Conservation (phyloP, 768 basidiomycete species). For the Tulasnella sp. region DNA sequence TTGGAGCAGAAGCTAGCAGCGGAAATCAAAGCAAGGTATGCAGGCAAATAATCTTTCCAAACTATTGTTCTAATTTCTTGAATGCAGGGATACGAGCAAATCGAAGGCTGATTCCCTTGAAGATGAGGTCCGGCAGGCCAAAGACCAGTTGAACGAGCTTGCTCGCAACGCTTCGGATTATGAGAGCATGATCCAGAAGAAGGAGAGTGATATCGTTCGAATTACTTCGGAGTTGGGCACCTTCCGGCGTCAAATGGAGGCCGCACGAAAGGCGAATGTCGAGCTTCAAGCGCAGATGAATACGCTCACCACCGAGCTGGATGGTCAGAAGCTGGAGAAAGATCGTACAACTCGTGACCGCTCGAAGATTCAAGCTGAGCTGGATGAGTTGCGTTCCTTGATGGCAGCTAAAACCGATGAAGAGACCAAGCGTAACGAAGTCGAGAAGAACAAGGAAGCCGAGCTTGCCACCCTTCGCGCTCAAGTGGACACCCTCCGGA, state of each 20-base stretch:
- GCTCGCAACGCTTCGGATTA: conserved; percentile 65
- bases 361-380: conserved; percentile 59
- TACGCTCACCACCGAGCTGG: conserved; percentile 47
- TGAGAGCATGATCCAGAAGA: conserved; percentile 58
- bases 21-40: conserved; percentile 54
- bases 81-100: conserved; percentile 47
- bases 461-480: conserved; percentile 63
- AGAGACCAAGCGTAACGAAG: conserved; percentile 70
- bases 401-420: conserved; percentile 79
- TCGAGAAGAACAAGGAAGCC: conserved; percentile 73
- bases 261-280: conserved; percentile 43
- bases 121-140: conserved; percentile 52
- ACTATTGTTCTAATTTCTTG: neutral
- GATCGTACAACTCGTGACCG: conserved; percentile 36
- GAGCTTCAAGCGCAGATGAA: conserved; percentile 62
- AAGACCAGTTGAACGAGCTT: conserved; percentile 65
- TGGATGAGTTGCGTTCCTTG: conserved; percentile 73
- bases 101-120: conserved; percentile 49
- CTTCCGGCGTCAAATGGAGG: conserved; percentile 42
- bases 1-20: conserved; percentile 55
- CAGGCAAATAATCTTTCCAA: neutral
- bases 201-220: conserved; percentile 54
- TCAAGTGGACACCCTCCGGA: conserved; percentile 47
- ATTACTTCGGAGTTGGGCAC: conserved; percentile 42
- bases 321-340: conserved; percentile 43